Evolutionary conservation across 805 yeast species (phyloP), one percentile per base, ranked within the genome.

Genomic region (Wickerhamomyces alni): DNA sequence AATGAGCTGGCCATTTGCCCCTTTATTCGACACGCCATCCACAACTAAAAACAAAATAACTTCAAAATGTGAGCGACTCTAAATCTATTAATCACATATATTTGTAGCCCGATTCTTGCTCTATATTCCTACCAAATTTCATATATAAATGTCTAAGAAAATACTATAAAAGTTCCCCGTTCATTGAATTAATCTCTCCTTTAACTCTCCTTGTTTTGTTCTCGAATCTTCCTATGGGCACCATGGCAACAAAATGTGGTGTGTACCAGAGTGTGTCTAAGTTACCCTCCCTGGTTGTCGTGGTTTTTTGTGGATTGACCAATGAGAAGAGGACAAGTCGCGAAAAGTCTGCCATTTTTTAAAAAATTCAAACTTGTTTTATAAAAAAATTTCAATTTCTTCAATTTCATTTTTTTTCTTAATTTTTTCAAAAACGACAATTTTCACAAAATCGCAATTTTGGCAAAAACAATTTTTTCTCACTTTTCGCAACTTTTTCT

Each of bases 261-360:
- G 5, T 24, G 15, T 12, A 30, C 33, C 33, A 26, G 24, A n/a
- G 12, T 5, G 11, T 17, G 15, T 6, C 15, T 6, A 13, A 15
- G 33, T 17, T 17, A 30, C 33, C 33, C 33, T 22, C 5, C 4
- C n/a, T 6, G n/a, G 33, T 30, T 30, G 21, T n/a, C 24, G 8
- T 12, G 33, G 33, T 17, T 17, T 17, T 18, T 30, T 5, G 3
- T 5, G 5, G 5, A 5, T n/a, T 30, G 24, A 18, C 33, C 33
- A 30, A 30, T 30, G n/a, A 30, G 33, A 30, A 30, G 33, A 8
- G 13, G n/a, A 8, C 21, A 30, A 30, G 33, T 30, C 33, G 33
- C 33, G 33, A 11, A 17, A 30, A 18, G 15, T 7, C 15, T 27
- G 15, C 8, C 10, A n/a, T 27, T 27, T 30, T 30, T 17, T 17